Percentiles rank a stretch among this genome's conserved stretches.
phyloP scores from a whole-genome alignment of 2,329 filamentous ascomycete species.

The Ilyonectria robusta region DNA sequence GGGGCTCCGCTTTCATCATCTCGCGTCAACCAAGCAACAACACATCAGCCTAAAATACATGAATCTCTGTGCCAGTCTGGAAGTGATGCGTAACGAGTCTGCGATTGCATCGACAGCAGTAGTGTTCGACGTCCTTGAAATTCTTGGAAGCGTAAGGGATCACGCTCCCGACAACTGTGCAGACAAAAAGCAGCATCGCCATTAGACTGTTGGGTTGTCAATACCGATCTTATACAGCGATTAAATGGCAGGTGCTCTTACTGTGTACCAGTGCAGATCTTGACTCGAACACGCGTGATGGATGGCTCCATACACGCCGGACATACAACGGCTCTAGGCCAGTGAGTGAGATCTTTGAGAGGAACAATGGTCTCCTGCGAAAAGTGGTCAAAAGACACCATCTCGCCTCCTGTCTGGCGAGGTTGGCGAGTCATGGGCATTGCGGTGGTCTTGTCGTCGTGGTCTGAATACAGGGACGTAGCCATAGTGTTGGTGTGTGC shows the following conservation, averaged over 20 bases:
- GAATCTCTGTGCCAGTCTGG: conserved; percentile 41
- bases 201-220: conserved; percentile 30
- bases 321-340: conserved; percentile 40
- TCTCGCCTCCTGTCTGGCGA: neutral
- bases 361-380: conserved; percentile 37
- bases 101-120: conserved; percentile 43
- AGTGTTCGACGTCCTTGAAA: conserved; percentile 45
- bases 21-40: neutral
- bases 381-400: conserved; percentile 37
- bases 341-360: conserved; percentile 39
- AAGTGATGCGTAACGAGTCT: conserved; percentile 43
- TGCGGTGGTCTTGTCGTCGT: conserved; percentile 31
- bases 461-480: neutral
- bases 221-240: too few relatives aligned
- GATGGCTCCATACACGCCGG: conserved; percentile 42
- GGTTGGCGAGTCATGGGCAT: conserved; percentile 3
- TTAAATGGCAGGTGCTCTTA: conserved; percentile 17
- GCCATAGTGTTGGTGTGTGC: neutral
- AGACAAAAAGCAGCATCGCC: conserved; percentile 39
- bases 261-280: conserved; percentile 43
- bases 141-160: conserved; percentile 35
- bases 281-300: conserved; percentile 39
- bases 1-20: neutral
- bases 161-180: conserved; percentile 36
- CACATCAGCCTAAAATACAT: conserved; percentile 34